Conservation (phyloP, 371 early-diverging fungal genomes). For the Haplosporangium sp. region DNA sequence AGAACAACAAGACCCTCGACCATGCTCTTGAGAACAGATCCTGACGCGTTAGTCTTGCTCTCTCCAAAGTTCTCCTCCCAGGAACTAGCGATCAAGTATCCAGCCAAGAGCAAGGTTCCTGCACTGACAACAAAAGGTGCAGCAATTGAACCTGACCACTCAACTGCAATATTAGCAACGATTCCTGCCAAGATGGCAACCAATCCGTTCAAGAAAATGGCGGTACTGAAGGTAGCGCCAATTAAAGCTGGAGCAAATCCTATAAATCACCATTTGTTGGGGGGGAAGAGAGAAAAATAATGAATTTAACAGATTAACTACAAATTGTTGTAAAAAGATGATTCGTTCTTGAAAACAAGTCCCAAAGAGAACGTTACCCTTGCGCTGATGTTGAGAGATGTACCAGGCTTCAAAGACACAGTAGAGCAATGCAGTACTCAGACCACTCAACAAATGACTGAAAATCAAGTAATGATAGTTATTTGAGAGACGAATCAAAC, state of each 20-base stretch:
- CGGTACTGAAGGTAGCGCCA: conserved; percentile 75
- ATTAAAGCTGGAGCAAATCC: conserved; percentile 71
- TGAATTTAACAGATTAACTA: background rate
- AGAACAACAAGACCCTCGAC: conserved; percentile 51
- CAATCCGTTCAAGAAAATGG: conserved; percentile 77
- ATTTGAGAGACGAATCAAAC: conserved; percentile 66
- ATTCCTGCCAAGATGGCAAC: conserved; percentile 81
- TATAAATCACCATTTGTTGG: background rate
- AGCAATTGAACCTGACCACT: conserved; percentile 61
- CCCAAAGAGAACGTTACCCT: conserved; percentile 21
- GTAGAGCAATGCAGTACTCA: conserved; percentile 76
- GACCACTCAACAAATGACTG: conserved; percentile 77
- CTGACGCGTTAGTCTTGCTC: conserved; percentile 37
- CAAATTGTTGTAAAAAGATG: background rate
- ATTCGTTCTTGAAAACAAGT: background rate
- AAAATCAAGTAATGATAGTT: conserved; percentile 66
- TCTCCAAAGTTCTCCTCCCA: conserved; percentile 86
- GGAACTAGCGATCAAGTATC: conserved; percentile 59
- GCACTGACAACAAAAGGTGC: conserved; percentile 76
- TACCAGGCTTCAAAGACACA: conserved; percentile 89
- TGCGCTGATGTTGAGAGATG: conserved; percentile 75
- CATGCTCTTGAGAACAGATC: conserved; percentile 50
- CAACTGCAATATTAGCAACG: conserved; percentile 70
- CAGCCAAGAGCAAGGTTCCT: conserved; percentile 61
- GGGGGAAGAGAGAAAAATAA: too few species aligned